Conservation (phyloP, 2,329 filamentous ascomycete species). For the Ophiostoma montium region DNA sequence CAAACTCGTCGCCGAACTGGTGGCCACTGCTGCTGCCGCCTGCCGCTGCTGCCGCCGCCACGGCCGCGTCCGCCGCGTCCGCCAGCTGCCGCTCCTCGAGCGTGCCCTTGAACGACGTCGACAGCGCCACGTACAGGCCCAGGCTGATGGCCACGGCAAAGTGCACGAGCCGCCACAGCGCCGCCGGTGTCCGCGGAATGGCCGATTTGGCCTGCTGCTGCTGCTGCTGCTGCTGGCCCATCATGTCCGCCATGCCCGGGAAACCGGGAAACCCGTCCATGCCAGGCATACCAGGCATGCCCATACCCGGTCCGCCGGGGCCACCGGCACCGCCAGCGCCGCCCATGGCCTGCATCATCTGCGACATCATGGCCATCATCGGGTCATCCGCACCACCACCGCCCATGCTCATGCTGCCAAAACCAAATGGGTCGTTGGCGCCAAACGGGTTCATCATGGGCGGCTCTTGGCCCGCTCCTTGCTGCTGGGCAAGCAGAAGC, state of each 20-base stretch:
- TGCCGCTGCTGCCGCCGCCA: no score
- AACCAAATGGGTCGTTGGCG: constrained; percentile 6
- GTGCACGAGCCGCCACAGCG: constrained; percentile 61
- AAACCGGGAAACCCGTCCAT: constrained; percentile 16
- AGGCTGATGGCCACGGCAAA: constrained; percentile 56
- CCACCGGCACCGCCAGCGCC: constrained; percentile 21
- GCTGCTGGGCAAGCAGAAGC: constrained; percentile 36
- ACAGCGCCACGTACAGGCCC: constrained; percentile 54
- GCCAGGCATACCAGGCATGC: constrained; percentile 4
- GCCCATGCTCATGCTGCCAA: constrained; percentile 12
- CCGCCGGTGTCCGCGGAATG: constrained; percentile 20
- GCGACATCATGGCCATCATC: constrained; percentile 62
- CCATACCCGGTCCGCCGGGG: constrained; percentile 12
- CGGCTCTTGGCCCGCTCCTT: constrained; percentile 12
- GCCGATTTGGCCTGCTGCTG: constrained; percentile 20
- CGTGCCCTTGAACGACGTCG: constrained; percentile 55
- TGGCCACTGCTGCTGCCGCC: no score
- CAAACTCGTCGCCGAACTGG: constrained; percentile 6
- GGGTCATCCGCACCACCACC: constrained; percentile 37
- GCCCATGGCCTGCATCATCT: constrained; percentile 47
- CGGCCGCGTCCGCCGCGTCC: constrained; percentile 17
- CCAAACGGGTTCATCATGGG: constrained; percentile 8
- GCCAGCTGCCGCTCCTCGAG: constrained; percentile 41
- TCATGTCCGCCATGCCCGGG: constrained; percentile 28
- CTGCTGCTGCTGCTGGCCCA: constrained; percentile 21